A percentile compares a stretch with the other conserved stretches of the same genome.
These are phyloP conservation scores for Fusarium irregulare DNA, from an alignment of 2,329 filamentous ascomycete genomes.

Conservation along the genomic window DNA sequence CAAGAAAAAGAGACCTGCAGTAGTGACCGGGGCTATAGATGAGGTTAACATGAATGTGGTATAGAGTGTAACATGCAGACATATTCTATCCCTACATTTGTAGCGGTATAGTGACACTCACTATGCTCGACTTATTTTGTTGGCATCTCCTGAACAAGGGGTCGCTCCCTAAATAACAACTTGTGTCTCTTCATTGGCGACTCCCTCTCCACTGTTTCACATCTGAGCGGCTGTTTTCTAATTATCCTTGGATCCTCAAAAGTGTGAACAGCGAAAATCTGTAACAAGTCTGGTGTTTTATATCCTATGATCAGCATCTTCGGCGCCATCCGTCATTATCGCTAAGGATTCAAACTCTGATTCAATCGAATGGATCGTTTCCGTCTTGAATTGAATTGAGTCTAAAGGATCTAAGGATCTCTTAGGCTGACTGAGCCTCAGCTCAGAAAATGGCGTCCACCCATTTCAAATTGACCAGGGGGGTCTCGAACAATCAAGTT, in stretches of 20 bases:
- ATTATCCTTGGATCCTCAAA: conserved; percentile 16
- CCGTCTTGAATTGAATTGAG: background rate
- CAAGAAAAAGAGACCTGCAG: conserved; percentile 6
- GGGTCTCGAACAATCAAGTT: conserved; percentile 42
- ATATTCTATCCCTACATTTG: background rate
- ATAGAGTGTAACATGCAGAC: background rate
- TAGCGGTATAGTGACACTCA: no score
- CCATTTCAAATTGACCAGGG: conserved; percentile 30
- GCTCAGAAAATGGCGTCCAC: conserved; percentile 18
- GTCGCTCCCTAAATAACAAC: conserved; percentile 30
- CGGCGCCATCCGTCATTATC: conserved; percentile 1
- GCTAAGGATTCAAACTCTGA: conserved; percentile 5
- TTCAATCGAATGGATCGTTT: background rate
- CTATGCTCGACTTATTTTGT: conserved; percentile 8
- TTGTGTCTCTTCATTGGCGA: conserved; percentile 27
- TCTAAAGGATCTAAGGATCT: background rate
- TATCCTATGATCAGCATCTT: conserved; percentile 10
- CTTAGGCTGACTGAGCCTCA: background rate
- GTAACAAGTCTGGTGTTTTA: conserved; percentile 36
- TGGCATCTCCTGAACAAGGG: conserved; percentile 16
- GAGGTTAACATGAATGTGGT: conserved; percentile 13
- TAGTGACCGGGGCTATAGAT: conserved; percentile 20
- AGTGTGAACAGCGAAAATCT: conserved; percentile 19
- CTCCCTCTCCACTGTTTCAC: conserved; percentile 36
- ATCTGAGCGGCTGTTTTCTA: conserved; percentile 21